Percentiles rank a stretch among this genome's conserved stretches.
phyloP scores from a whole-genome alignment of 345 rosid species.

The Aegle marmelos region DNA sequence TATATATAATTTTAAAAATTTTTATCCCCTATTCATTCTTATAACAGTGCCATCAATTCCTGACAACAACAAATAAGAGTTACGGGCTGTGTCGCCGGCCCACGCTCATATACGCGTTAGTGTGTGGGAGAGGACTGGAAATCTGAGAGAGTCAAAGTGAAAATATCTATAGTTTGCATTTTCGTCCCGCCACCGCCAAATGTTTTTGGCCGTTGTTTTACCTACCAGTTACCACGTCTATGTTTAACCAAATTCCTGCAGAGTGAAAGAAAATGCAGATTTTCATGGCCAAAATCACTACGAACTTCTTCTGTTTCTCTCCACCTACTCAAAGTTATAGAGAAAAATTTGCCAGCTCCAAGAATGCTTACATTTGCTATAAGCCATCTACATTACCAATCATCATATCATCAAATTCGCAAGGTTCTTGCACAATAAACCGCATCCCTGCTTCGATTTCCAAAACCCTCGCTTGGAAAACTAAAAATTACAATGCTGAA shows the following conservation, averaged over 20 bases:
- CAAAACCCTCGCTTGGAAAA: slow-evolving; percentile 8
- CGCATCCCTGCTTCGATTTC: slow-evolving; percentile 19
- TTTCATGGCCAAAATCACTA: slow-evolving; percentile 33
- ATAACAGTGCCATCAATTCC: too few relatives aligned
- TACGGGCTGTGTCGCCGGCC: too few relatives aligned
- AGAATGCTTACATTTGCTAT: slow-evolving; percentile 12
- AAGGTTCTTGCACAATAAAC: slow-evolving; percentile 17
- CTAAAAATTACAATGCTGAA: slow-evolving; percentile 29
- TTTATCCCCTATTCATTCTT: too few relatives aligned
- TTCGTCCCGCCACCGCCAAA: background rate
- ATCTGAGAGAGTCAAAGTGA: background rate
- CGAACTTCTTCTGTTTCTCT: slow-evolving; percentile 20
- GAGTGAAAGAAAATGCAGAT: slow-evolving; percentile 14
- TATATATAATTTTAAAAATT: too few relatives aligned
- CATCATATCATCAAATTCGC: slow-evolving; percentile 10
- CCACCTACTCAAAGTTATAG: slow-evolving; percentile 15
- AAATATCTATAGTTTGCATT: background rate
- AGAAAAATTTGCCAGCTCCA: slow-evolving; percentile 16
- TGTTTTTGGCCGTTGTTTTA: too few relatives aligned
- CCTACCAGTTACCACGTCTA: too few relatives aligned
- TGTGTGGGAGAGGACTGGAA: background rate
- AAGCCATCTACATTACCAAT: slow-evolving; percentile 28
- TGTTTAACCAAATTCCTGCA: background rate
- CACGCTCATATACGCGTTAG: too few relatives aligned
- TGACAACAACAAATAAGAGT: too few relatives aligned